These are phyloP conservation scores for Termitomyces bulborhizus DNA, from an alignment of 768 basidiomycete genomes.

Conservation along the genomic window DNA sequence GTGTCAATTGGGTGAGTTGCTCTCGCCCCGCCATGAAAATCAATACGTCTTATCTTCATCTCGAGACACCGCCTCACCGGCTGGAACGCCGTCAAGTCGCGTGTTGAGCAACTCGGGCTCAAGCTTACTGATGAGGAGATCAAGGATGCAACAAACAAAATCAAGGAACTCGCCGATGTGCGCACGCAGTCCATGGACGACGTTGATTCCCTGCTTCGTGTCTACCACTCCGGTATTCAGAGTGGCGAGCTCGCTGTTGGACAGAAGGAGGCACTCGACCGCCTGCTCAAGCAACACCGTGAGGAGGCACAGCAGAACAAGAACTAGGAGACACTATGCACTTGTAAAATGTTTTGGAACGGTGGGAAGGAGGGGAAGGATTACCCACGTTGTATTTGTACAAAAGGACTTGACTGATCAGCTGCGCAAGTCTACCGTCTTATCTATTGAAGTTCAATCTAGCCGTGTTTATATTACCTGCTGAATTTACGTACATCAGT, in stretches of 20 bases:
- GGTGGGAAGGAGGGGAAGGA: neutral
- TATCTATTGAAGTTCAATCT: conserved; percentile 3
- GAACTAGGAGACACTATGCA: neutral
- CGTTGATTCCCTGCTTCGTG: conserved; percentile 92
- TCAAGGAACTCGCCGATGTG: conserved; percentile 98
- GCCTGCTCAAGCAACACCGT: conserved; percentile 76
- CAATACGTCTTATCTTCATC: neutral
- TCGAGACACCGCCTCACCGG: conserved; percentile 88
- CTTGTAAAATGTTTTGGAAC: neutral
- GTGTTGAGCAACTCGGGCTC: conserved; percentile 95
- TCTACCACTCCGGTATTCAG: conserved; percentile 93
- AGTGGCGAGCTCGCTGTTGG: conserved; percentile 90
- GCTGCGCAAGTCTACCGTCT: neutral
- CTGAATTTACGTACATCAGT: neutral
- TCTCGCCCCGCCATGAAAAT: neutral
- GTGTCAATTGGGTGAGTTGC: conserved; percentile 84
- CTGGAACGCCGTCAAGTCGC: conserved; percentile 99
- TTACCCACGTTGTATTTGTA: conserved; percentile 12
- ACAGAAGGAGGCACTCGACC: conserved; percentile 88
- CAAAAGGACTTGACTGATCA: conserved; percentile 8
- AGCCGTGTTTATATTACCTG: neutral
- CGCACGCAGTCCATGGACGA: conserved; percentile 99
- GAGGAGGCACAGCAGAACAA: conserved; percentile 11
- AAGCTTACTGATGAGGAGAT: conserved; percentile 88
- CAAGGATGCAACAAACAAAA: conserved; percentile 98